phyloP scores from a whole-genome alignment of 2,329 filamentous ascomycete species.

The Ophiostoma pallidulum region DNA sequence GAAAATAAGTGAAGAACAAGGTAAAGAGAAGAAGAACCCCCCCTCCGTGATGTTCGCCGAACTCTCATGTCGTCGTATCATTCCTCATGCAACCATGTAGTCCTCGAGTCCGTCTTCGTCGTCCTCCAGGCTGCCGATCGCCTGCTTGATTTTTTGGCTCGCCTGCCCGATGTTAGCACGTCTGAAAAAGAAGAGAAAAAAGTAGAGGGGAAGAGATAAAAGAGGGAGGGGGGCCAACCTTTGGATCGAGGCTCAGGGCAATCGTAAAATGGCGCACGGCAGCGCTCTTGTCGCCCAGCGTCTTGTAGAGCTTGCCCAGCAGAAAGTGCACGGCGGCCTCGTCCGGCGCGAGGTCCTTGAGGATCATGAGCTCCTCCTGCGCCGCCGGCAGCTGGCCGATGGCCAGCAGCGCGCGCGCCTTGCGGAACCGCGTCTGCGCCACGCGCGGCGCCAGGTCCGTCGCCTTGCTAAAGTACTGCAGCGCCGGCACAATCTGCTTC shows the following conservation, averaged over 20 bases:
- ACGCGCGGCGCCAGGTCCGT: slow-evolving; percentile 73
- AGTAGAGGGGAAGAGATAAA: background rate
- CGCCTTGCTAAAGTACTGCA: slow-evolving; percentile 74
- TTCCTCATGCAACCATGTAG: slow-evolving; percentile 48
- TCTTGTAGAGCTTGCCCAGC: slow-evolving; percentile 74
- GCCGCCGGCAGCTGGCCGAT: slow-evolving; percentile 63
- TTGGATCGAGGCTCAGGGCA: slow-evolving; percentile 89
- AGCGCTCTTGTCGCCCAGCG: slow-evolving; percentile 59
- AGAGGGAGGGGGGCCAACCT: slow-evolving; percentile 50
- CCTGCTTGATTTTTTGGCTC: slow-evolving; percentile 88
- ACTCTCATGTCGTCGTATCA: background rate
- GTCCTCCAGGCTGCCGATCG: slow-evolving; percentile 84
- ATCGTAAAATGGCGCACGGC: slow-evolving; percentile 94
- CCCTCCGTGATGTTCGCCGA: background rate
- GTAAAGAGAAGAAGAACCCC: background rate
- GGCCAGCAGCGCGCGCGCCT: slow-evolving; percentile 76
- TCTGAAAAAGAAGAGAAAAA: background rate
- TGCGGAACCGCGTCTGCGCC: slow-evolving; percentile 82
- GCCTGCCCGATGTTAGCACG: slow-evolving; percentile 48
- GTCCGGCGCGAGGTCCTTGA: slow-evolving; percentile 86
- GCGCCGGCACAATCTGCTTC: slow-evolving; percentile 67
- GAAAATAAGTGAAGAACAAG: background rate
- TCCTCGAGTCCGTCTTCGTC: slow-evolving; percentile 64
- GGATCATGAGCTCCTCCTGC: slow-evolving; percentile 70
- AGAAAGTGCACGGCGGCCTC: slow-evolving; percentile 95